Percentiles rank a stretch among this genome's conserved stretches.
Evolutionary conservation across 305 asterid genomes (phyloP).

Genomic region (Solanum hybrid): DNA sequence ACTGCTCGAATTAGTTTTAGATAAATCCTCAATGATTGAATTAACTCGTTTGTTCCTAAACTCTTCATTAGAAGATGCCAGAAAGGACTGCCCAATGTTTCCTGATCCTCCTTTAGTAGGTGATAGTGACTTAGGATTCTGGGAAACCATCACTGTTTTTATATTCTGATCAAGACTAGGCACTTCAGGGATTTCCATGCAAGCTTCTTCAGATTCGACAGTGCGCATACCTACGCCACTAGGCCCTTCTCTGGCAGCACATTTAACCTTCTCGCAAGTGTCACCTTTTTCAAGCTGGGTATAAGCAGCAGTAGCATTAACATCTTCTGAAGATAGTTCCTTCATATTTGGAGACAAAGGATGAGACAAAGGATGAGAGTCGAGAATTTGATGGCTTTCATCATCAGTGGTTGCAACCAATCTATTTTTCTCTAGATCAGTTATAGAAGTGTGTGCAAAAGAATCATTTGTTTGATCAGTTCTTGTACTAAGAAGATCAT

Average conservation of each 20-base stretch:
- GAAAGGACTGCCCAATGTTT: conserved; percentile 18
- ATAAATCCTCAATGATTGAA: conserved; percentile 29
- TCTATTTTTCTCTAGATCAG: conserved; percentile 20
- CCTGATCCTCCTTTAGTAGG: conserved; percentile 22
- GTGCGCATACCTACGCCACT: neutral
- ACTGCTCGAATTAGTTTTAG: conserved; percentile 24
- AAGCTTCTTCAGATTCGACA: neutral
- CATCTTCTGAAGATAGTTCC: conserved; percentile 46
- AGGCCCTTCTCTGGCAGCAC: neutral
- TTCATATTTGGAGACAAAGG: conserved; percentile 25
- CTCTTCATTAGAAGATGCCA: conserved; percentile 26
- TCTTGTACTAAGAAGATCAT: conserved; percentile 13
- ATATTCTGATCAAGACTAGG: conserved; percentile 20
- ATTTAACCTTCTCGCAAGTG: neutral
- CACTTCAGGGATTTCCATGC: conserved; percentile 21
- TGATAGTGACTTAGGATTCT: conserved; percentile 8
- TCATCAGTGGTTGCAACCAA: conserved; percentile 5
- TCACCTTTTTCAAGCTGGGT: conserved; percentile 21
- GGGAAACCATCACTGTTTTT: conserved; percentile 7
- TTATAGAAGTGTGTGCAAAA: conserved; percentile 11
- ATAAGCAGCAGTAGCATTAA: conserved; percentile 22
- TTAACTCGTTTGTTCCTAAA: conserved; percentile 15
- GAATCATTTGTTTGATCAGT: conserved; percentile 21
- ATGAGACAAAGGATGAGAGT: conserved; percentile 20
- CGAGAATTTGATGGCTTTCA: conserved; percentile 22